Percentiles rank a stretch among this genome's conserved stretches.
Conservation (phyloP, 257 asterid species). For the Coffea eugenioides region DNA sequence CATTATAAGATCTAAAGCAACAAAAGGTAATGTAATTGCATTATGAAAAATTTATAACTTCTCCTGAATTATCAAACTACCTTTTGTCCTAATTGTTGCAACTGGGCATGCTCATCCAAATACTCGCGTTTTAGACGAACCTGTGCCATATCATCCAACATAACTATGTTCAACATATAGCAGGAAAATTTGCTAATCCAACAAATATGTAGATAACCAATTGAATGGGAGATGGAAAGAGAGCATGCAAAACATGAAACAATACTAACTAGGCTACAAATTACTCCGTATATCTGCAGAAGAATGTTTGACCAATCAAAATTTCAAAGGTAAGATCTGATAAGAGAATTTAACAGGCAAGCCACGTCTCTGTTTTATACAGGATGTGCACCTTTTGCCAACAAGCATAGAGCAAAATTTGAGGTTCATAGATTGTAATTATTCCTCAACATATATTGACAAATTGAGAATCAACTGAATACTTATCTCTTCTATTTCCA, state of each 20-base stretch:
- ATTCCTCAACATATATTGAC: not conserved
- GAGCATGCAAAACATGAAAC: not conserved
- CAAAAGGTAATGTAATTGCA: not conserved
- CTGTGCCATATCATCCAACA: conserved; percentile 43
- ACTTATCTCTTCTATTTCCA: not conserved
- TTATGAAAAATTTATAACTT: not conserved
- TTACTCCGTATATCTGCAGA: not conserved
- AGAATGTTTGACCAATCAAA: not conserved
- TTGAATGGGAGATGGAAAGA: not conserved
- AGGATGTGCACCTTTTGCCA: not conserved
- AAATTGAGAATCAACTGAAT: not conserved
- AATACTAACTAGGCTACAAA: not conserved
- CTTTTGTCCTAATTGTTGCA: conserved; percentile 48
- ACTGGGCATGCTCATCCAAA: conserved; percentile 71
- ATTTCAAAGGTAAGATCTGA: not conserved
- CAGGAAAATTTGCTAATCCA: not conserved
- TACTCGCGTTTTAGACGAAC: conserved; percentile 97
- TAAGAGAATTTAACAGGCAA: not conserved
- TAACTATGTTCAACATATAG: not conserved
- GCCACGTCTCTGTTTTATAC: not conserved
- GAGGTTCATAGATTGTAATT: not conserved
- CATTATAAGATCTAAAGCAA: conserved; percentile 11
- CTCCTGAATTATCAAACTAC: conserved; percentile 34
- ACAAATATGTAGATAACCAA: not conserved
- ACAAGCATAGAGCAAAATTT: not conserved